These are phyloP conservation scores for Fallopia convolvulus DNA, from an alignment of 148 eudicot species.

Conservation along the genomic window DNA sequence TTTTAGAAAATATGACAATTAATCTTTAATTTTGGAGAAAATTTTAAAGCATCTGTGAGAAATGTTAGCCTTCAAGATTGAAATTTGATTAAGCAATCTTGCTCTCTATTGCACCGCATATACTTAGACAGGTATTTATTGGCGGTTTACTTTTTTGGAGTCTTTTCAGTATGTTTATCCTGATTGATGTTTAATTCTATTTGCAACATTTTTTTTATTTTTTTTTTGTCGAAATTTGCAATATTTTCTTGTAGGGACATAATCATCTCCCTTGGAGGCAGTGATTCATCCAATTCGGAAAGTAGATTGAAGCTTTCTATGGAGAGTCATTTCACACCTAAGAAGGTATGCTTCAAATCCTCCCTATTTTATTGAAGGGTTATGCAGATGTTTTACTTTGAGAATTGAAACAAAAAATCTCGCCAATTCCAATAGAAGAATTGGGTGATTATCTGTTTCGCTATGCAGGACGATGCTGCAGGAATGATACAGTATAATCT, in stretches of 20 bases:
- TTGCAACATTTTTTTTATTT: no score
- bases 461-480: background rate
- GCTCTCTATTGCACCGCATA: no score
- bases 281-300: slow-evolving; percentile 6
- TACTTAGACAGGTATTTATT: no score
- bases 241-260: background rate
- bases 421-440: background rate
- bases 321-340: background rate
- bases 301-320: slow-evolving; percentile 3
- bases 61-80: no score
- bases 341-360: background rate
- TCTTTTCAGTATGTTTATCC: no score
- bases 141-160: no score
- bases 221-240: no score
- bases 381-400: background rate
- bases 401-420: background rate
- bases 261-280: background rate
- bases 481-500: background rate
- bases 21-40: no score
- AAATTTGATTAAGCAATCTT: no score
- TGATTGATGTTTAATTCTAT: background rate
- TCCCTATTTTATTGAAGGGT: background rate
- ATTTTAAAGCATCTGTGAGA: no score
- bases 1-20: no score
- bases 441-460: background rate